Evolutionary conservation across 768 basidiomycete genomes (phyloP).

Genomic region (Lentinus brumalis): DNA sequence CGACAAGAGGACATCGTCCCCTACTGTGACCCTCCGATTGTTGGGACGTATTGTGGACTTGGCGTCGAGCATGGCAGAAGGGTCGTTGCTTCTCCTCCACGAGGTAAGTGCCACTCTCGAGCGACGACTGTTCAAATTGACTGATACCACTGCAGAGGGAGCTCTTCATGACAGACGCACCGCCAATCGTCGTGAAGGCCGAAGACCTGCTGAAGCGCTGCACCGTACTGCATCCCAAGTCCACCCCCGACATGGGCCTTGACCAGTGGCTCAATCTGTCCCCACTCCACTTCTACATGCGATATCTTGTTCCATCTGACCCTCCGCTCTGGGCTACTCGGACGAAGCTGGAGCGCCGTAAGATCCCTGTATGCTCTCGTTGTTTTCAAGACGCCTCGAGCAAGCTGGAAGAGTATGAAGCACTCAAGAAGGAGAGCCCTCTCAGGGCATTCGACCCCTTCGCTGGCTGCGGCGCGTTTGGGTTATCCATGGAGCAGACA

Average conservation of each 20-base stretch:
- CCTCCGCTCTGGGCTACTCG: conserved; percentile 39
- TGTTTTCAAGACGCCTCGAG: conserved; percentile 41
- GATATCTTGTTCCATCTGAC: conserved; percentile 51
- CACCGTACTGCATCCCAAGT: conserved; percentile 41
- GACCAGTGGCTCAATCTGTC: conserved; percentile 54
- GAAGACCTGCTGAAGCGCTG: conserved; percentile 49
- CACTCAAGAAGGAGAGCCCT: conserved; percentile 34
- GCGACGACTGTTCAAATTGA: too few relatives aligned
- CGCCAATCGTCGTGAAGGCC: conserved; percentile 31
- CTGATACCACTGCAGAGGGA: conserved; percentile 47
- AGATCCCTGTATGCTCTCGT: conserved; percentile 47
- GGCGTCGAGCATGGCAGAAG: conserved; percentile 38
- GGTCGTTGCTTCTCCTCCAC: conserved; percentile 41
- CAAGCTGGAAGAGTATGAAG: conserved; percentile 33
- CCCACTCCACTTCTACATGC: conserved; percentile 58
- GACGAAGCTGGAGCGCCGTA: conserved; percentile 35
- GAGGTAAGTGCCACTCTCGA: conserved; percentile 45
- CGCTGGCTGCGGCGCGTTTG: conserved; percentile 60
- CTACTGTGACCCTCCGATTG: conserved; percentile 24
- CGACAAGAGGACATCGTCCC: background rate
- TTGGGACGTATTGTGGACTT: conserved; percentile 54
- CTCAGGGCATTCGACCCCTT: conserved; percentile 46
- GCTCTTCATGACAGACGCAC: conserved; percentile 58
- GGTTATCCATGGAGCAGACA: conserved; percentile 55
- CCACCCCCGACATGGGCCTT: conserved; percentile 27